phyloP scores from a whole-genome alignment of 352 stramenopile species.

The Phytopythium kandeliae region DNA sequence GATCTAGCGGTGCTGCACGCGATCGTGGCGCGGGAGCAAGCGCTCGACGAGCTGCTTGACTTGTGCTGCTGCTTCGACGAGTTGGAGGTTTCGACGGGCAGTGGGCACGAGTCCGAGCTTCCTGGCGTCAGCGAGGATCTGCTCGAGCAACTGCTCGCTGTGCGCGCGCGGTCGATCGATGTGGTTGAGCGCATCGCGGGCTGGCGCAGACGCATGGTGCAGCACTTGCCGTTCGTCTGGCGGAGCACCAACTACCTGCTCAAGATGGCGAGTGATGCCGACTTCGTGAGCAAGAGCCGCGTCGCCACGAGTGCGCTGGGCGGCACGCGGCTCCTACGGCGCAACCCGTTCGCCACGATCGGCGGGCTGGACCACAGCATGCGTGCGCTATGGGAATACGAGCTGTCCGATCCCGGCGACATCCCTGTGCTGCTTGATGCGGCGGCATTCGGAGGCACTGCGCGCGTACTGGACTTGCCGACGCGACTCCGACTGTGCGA shows the following conservation, averaged over 20 bases:
- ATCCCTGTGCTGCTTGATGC: slow-evolving; percentile 52
- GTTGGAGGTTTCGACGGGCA: background rate
- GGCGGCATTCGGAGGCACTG: slow-evolving; percentile 28
- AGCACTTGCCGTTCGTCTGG: slow-evolving; percentile 54
- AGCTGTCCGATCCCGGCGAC: slow-evolving; percentile 50
- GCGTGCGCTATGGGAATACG: slow-evolving; percentile 38
- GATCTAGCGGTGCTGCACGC: slow-evolving; percentile 57
- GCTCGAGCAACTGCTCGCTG: slow-evolving; percentile 37
- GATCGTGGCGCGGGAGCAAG: slow-evolving; percentile 58
- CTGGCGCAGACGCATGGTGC: slow-evolving; percentile 59
- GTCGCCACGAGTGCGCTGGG: slow-evolving; percentile 45
- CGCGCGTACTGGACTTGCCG: slow-evolving; percentile 27
- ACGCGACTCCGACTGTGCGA: slow-evolving; percentile 51
- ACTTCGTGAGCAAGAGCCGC: slow-evolving; percentile 73
- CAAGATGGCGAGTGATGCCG: slow-evolving; percentile 58
- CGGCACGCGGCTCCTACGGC: slow-evolving; percentile 39
- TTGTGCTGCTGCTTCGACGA: slow-evolving; percentile 46
- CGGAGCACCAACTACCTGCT: slow-evolving; percentile 58
- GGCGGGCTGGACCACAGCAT: slow-evolving; percentile 64
- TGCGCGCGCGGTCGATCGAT: slow-evolving; percentile 41
- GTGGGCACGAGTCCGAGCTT: background rate
- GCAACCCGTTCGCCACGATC: slow-evolving; percentile 71
- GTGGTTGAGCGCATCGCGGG: slow-evolving; percentile 51
- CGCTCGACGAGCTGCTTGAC: slow-evolving; percentile 41
- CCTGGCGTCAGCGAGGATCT: slow-evolving; percentile 25